Evolutionary conservation across 208 protist genomes (phyloP), one percentile per base, ranked within the genome.

Genomic region (Porcisia hertigi): DNA sequence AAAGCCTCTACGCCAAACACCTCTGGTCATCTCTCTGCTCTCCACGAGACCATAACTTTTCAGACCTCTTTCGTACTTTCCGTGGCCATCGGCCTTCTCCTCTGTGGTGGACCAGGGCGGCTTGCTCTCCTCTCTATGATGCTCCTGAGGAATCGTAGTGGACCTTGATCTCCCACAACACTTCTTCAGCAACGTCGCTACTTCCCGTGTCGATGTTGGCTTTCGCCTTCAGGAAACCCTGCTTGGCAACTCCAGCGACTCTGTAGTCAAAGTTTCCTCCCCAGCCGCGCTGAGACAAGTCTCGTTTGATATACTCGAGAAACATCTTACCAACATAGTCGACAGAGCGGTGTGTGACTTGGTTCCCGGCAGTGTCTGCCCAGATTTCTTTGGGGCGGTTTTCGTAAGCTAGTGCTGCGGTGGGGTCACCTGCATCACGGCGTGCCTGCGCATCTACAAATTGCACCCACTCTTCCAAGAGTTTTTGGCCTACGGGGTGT

Each of bases 251-350:
- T 3, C 92, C 92, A 30, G 88, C 88, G 12, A 96, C 90, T 67
- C 88, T 89, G 78, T 96, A 96, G 69, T 95, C 88, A 71, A 96
- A 96, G 55, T 92, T 93, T 30, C 92, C 92, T 16, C 89, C 88
- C 92, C 92, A 96, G 36, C 85, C 86, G 7, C 88, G 82, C 54
- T 83, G 72, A 20, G 80, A 87, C 12, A 96, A 81, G 52, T 96
- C 90, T 14, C 77, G 81, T 71, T 86, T 90, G 58, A 96, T 82
- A 77, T 93, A 95, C 65, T 90, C 81, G n/a, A 96, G 83, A 75
- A 96, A 96, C 60, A 87, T 82, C 76, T 95, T 94, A 18, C 92
- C 92, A 18, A 96, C 90, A 52, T 92, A 72, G 67, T 96, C 92
- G 34, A 95, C 89, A 0, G 89, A 92, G 2, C 85, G 80, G 86